A percentile compares a stretch with the other conserved stretches of the same genome.
Evolutionary conservation across 345 rosid species (phyloP).

Genomic region (Balakata baccata): DNA sequence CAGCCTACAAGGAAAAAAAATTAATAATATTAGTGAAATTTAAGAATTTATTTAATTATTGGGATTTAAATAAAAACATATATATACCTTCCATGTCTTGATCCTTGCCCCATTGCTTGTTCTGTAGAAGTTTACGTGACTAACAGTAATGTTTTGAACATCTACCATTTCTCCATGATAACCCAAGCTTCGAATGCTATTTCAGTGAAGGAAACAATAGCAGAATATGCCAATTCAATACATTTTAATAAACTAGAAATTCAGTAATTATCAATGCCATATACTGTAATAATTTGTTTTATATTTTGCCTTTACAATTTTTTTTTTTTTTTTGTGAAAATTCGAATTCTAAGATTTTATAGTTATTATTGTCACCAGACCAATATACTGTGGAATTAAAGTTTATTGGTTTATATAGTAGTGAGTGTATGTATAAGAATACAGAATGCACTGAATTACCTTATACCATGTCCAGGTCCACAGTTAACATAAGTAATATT

Average conservation of each 20-base stretch:
- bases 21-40: not conserved
- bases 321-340: too few relatives aligned
- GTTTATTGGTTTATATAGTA: too few relatives aligned
- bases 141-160: constrained; percentile 29
- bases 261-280: not conserved
- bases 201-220: not conserved
- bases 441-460: constrained; percentile 23
- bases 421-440: too few relatives aligned
- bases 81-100: constrained; percentile 38
- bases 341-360: too few relatives aligned
- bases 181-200: constrained; percentile 46
- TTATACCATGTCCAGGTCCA: constrained; percentile 53
- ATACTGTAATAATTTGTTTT: too few relatives aligned
- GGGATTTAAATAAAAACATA: too few relatives aligned
- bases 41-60: too few relatives aligned
- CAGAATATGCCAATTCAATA: too few relatives aligned
- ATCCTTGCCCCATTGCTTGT: constrained; percentile 41
- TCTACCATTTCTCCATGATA: constrained; percentile 24
- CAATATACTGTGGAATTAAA: too few relatives aligned
- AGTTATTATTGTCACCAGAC: too few relatives aligned
- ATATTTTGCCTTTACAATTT: too few relatives aligned
- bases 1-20: constrained; percentile 8
- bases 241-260: not conserved
- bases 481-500: constrained; percentile 26
- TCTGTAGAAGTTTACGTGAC: constrained; percentile 11